Percentiles rank a stretch among this genome's conserved stretches.
Conservation (phyloP, 2,329 filamentous ascomycete species). For the Chrysoporthe puriensis region DNA sequence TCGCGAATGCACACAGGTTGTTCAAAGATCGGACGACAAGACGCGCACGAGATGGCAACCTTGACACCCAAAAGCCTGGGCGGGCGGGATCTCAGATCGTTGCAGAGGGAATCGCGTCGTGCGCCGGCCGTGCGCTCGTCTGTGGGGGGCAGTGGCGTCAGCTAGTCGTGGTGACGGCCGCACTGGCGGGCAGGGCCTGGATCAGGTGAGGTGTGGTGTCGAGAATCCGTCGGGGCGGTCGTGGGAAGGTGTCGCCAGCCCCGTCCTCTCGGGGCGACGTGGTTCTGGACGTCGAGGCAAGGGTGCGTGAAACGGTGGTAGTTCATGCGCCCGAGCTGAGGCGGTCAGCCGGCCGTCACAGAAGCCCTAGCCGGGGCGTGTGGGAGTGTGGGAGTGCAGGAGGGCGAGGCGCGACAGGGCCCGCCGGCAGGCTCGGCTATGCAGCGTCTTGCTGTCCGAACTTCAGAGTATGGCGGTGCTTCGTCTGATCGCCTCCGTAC, state of each 20-base stretch:
- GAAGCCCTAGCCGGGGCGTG: neutral
- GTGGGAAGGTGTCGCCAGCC: neutral
- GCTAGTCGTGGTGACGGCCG: neutral
- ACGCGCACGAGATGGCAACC: neutral
- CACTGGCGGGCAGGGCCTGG: neutral
- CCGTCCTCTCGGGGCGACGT: neutral
- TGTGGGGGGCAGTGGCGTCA: neutral
- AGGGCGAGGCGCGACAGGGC: neutral
- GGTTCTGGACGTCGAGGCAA: constrained; percentile 1
- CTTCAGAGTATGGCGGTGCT: neutral
- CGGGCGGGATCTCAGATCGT: neutral
- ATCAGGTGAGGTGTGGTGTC: neutral
- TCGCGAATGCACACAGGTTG: neutral
- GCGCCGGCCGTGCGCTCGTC: neutral
- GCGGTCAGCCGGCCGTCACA: neutral
- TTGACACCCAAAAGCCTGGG: too few species aligned
- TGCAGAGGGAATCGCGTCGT: neutral
- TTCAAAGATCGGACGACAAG: neutral
- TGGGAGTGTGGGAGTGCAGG: neutral
- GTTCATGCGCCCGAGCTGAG: constrained; percentile 4
- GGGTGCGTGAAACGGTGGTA: neutral
- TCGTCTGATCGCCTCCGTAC: neutral
- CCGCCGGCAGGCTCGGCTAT: constrained; percentile 5
- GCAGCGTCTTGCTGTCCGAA: neutral
- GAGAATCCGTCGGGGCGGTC: too few species aligned